Evolutionary conservation across 192 early-diverging fungal genomes (phyloP), one percentile per base, ranked within the genome.

Genomic region (Coemansia sp.): DNA sequence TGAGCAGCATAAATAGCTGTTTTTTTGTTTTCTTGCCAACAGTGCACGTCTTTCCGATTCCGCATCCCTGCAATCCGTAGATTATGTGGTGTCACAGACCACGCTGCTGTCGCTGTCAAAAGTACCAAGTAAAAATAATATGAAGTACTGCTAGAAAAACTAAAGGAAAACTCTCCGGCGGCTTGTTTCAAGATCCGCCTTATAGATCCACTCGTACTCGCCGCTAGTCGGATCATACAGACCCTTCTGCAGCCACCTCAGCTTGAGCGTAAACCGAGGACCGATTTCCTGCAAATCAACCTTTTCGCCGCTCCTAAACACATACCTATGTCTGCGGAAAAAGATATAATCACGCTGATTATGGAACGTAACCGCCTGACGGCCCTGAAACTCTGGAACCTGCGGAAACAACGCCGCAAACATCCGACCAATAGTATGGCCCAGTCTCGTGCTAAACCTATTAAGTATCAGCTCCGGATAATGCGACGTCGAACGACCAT

Each of bases 291-390:
- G 95, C 67, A 99, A 71, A 56, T 96, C 93, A 29, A 83, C 94
- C 67, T 83, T 89, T 75, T 89, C 89, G 29, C 86, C 85, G 71
- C 86, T 88, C 61, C 82, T 87, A 73, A 99, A 98, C 59, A 96
- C 88, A 73, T 99, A 99, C 84, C 94, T 87, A 74, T 99, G 97
- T 40, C 96, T 87, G 68, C 97, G 84, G 71, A 99, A 96, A 74
- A 99, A 99, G 64, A 99, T 98, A 69, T 96, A 99, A 76, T 99
- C 97, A 49, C 97, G 93, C 82, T 99, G 97, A 79, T 99, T 99
- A 72, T 99, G 97, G 73, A 99, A 92, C 4, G 97, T 99, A 8
- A 87, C 91, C 29, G 89, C 95, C 72, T 98, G 95, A 51, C 97
- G 82, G 8, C 94, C 96, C 68, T 94, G 84, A 72, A 99, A 99